phyloP scores from a whole-genome alignment of 495 filamentous ascomycete species.

The Pseudoneurospora amorphoporcata region DNA sequence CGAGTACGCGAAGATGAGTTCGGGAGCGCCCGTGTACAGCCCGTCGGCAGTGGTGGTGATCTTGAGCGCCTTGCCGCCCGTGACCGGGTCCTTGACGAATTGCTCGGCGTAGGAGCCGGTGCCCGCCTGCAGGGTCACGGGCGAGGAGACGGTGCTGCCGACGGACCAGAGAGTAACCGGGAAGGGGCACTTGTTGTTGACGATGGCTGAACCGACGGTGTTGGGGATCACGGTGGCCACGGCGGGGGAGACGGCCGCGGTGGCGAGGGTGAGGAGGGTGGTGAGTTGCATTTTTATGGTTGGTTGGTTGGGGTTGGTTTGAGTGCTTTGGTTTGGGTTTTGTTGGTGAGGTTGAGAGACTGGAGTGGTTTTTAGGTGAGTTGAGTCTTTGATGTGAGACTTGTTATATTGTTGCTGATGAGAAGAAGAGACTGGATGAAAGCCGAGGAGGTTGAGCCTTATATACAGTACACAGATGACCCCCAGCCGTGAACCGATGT shows the following conservation, averaged over 20 bases:
- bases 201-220: conserved; percentile 41
- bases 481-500: background rate
- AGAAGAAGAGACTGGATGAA: background rate
- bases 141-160: conserved; percentile 31
- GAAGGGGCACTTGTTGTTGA: conserved; percentile 40
- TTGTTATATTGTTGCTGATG: background rate
- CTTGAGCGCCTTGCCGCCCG: conserved; percentile 47
- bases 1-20: conserved; percentile 45
- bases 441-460: background rate
- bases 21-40: conserved; percentile 41
- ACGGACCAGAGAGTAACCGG: conserved; percentile 49
- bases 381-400: background rate
- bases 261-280: conserved; percentile 14
- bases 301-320: conserved; percentile 7
- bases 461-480: background rate
- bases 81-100: conserved; percentile 36
- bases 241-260: background rate
- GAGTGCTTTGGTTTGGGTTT: background rate
- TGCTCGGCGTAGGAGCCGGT: conserved; percentile 29
- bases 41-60: conserved; percentile 40
- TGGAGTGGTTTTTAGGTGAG: background rate
- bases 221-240: background rate
- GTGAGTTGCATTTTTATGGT: conserved; percentile 12
- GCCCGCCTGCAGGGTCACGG: conserved; percentile 30
- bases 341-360: conserved; percentile 1